Evolutionary conservation across 2,329 filamentous ascomycete genomes (phyloP), one percentile per base, ranked within the genome.

Genomic region (Xylaria polymorpha): DNA sequence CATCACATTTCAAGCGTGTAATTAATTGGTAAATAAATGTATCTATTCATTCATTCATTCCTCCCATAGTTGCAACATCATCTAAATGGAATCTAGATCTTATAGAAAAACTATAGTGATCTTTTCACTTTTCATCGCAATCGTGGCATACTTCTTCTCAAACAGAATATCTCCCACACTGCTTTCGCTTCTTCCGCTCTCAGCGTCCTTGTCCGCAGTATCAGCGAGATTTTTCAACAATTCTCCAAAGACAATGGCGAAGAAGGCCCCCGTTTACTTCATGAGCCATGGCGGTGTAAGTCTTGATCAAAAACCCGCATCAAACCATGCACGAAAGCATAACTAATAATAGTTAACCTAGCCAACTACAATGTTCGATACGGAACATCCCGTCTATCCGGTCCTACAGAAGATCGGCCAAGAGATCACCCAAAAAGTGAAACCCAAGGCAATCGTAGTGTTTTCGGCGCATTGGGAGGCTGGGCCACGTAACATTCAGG

Each of bases 391-490:
- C 0, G 92, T 88, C 10, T 92, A 91, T 74, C 77, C 83, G 4
- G 82, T 90, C 64, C 86, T 94, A 4, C 86, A 90, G 73, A 78
- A 83, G 29, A 89, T 93, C 61, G 92, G 92, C 50, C 83, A 79
- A 8, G 91, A 94, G 74, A 93, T 94, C 76, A 93, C 90, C 0
- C 82, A 86, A 35, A 87, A 88, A 70, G 87, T 93, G 51, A 90
- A 90, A 74, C 92, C 92, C 1, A 90, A 87, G 70, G 92, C 91
- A 1, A 85, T 94, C 18, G 88, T 94, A 0, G 90, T 94, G 32
- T 91, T 94, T 77, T 93, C 91, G 0, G 92, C 91, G 0, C 92
- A 94, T 79, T 94, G 92, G 92, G 89, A 92, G 80, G 88, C 85
- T 55, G 81, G 76, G 64, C 79, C 80, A 46, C 81, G 85, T 73